phyloP scores from a whole-genome alignment of 2,329 filamentous ascomycete species.

The Corinectria fuckeliana region DNA sequence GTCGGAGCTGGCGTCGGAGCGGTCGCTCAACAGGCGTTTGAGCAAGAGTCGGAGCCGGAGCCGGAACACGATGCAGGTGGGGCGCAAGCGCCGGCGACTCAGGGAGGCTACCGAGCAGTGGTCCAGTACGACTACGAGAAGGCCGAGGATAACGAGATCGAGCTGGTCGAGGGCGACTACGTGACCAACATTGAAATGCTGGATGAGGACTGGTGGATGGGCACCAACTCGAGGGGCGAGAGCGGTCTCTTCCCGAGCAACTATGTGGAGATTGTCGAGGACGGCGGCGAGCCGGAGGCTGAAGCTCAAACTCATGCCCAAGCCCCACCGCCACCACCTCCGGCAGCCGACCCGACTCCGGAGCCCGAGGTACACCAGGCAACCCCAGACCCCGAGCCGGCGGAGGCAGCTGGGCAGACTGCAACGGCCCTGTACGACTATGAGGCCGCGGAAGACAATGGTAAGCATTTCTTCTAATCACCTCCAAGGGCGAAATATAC shows the following conservation, averaged over 20 bases:
- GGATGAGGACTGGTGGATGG: slow-evolving; percentile 99
- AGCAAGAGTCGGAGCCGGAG: slow-evolving; percentile 44
- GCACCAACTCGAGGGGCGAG: slow-evolving; percentile 84
- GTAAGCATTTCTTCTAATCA: slow-evolving; percentile 47
- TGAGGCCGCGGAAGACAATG: slow-evolving; percentile 94
- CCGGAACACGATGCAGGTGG: slow-evolving; percentile 21
- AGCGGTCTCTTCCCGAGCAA: slow-evolving; percentile 94
- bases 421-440: slow-evolving; percentile 94
- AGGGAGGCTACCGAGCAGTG: slow-evolving; percentile 73
- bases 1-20: slow-evolving; percentile 33
- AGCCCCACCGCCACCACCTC: slow-evolving; percentile 41
- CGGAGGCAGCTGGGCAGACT: slow-evolving; percentile 60
- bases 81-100: slow-evolving; percentile 31
- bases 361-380: slow-evolving; percentile 37
- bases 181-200: slow-evolving; percentile 96
- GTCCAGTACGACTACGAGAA: slow-evolving; percentile 97
- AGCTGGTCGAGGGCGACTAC: slow-evolving; percentile 85
- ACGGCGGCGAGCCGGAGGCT: slow-evolving; percentile 64
- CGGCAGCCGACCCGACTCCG: slow-evolving; percentile 43
- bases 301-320: slow-evolving; percentile 42
- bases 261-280: slow-evolving; percentile 87
- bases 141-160: slow-evolving; percentile 95
- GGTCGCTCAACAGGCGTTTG: slow-evolving; percentile 32
- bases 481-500: background rate
- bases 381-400: slow-evolving; percentile 48